Percentiles rank a stretch among this genome's conserved stretches.
Conservation (phyloP, 768 basidiomycete species). For the Trametes meyenii region DNA sequence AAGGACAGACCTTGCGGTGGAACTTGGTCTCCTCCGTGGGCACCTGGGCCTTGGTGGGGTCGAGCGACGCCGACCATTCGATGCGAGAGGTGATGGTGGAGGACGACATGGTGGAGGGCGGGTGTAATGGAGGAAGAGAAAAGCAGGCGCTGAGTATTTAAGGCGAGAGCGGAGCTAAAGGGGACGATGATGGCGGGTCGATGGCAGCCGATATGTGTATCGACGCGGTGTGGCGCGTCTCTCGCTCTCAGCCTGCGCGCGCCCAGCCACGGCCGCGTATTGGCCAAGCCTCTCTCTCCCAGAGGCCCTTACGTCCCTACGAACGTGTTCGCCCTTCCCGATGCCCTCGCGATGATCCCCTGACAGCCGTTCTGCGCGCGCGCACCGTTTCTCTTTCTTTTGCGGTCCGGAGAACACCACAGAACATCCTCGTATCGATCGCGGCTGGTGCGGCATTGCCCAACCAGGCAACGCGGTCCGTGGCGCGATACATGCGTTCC, state of each 20-base stretch:
- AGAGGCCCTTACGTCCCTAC: conserved; percentile 11
- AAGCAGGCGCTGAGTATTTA: conserved; percentile 19
- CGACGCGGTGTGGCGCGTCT: conserved; percentile 5
- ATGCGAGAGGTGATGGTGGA: conserved; percentile 69
- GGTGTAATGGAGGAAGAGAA: conserved; percentile 9
- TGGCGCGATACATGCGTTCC: conserved; percentile 12
- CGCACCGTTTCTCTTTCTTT: neutral
- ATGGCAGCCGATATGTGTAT: conserved; percentile 25
- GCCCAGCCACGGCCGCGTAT: neutral
- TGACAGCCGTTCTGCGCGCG: neutral
- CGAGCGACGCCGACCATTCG: conserved; percentile 89
- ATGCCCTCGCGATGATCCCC: conserved; percentile 16
- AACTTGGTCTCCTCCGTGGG: conserved; percentile 82
- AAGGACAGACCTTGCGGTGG: conserved; percentile 75
- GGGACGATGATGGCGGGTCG: conserved; percentile 21
- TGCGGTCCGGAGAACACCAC: neutral
- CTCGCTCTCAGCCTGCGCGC: neutral
- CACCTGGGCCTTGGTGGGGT: conserved; percentile 67
- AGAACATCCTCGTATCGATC: conserved; percentile 16
- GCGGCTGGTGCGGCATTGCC: conserved; percentile 16
- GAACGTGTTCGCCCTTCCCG: conserved; percentile 14
- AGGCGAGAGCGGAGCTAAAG: conserved; percentile 23
- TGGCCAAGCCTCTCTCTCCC: conserved; percentile 1
- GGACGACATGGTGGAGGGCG: conserved; percentile 29
- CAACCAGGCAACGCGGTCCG: conserved; percentile 13